A percentile compares a stretch with the other conserved stretches of the same genome.
These are phyloP conservation scores for Striga hermonthica DNA, from an alignment of 305 asterid genomes.

Conservation along the genomic window DNA sequence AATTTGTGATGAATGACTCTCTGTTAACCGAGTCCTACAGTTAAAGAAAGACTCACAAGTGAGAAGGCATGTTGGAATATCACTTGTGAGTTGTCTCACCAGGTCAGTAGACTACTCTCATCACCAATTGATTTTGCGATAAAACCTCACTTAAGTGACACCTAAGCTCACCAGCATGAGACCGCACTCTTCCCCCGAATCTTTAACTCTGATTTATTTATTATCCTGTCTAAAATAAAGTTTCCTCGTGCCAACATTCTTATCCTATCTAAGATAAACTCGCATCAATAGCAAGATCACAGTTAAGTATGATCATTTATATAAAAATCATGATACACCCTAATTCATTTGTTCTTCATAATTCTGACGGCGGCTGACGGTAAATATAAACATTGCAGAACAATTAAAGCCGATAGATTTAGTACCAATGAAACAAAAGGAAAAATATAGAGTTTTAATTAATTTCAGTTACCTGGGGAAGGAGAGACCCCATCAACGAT, in stretches of 20 bases:
- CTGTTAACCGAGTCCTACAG: too few species aligned
- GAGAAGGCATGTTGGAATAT: too few species aligned
- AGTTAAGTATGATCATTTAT: not conserved
- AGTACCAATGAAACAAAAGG: constrained; percentile 5
- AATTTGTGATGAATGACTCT: too few species aligned
- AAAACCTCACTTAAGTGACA: too few species aligned
- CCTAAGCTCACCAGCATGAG: not conserved
- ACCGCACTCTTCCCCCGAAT: not conserved
- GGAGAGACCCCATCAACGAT: constrained; percentile 83
- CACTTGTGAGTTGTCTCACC: too few species aligned
- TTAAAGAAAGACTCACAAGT: too few species aligned
- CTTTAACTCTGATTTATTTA: not conserved
- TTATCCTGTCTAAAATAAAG: not conserved
- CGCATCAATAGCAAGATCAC: not conserved
- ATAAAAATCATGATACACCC: not conserved
- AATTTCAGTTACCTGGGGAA: constrained; percentile 72
- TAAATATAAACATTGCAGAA: not conserved
- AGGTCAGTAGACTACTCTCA: too few species aligned
- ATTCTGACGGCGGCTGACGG: not conserved
- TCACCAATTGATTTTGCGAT: too few species aligned
- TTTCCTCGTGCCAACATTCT: not conserved
- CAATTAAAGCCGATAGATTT: not conserved
- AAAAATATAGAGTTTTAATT: constrained; percentile 18
- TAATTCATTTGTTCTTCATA: not conserved
- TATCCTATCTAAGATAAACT: not conserved